Evolutionary conservation across 495 filamentous ascomycete genomes (phyloP).

Genomic region (Trichoderma orchidacearum): DNA sequence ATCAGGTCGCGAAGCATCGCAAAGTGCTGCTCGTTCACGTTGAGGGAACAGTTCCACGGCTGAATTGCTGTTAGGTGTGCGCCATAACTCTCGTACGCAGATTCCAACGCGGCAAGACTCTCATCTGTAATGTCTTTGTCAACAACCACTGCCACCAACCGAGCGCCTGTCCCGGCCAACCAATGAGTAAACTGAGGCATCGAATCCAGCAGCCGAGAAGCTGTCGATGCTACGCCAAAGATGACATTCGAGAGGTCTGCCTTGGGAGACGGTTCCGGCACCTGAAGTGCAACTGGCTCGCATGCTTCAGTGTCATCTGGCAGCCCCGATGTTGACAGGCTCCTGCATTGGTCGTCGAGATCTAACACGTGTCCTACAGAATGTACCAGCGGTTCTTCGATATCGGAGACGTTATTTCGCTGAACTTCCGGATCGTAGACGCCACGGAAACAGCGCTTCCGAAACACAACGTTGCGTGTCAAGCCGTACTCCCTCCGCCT

Average conservation of each 20-base stretch:
- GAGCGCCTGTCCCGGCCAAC: conserved; percentile 41
- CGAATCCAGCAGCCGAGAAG: conserved; percentile 40
- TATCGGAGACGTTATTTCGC: not conserved
- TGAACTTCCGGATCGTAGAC: not conserved
- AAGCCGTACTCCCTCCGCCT: not conserved
- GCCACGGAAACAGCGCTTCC: not conserved
- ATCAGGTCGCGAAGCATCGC: conserved; percentile 44
- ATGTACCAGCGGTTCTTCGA: not conserved
- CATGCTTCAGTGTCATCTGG: not conserved
- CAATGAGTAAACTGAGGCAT: conserved; percentile 45
- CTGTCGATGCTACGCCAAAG: conserved; percentile 46
- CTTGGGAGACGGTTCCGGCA: not conserved
- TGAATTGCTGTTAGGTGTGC: conserved; percentile 40
- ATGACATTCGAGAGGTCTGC: conserved; percentile 13
- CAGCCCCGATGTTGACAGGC: not conserved
- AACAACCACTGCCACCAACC: conserved; percentile 40
- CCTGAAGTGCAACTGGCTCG: not conserved
- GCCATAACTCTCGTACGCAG: conserved; percentile 19
- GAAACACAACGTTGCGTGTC: not conserved
- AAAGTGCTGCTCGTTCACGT: conserved; percentile 49
- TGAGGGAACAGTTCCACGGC: conserved; percentile 31
- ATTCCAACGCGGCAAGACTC: conserved; percentile 13
- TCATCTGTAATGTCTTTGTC: conserved; percentile 20
- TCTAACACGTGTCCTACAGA: not conserved
- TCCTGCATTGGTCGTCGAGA: not conserved